A percentile compares a stretch with the other conserved stretches of the same genome.
These are phyloP conservation scores for Erysimum pusillum DNA, from an alignment of 441 rosid species.

Conservation along the genomic window DNA sequence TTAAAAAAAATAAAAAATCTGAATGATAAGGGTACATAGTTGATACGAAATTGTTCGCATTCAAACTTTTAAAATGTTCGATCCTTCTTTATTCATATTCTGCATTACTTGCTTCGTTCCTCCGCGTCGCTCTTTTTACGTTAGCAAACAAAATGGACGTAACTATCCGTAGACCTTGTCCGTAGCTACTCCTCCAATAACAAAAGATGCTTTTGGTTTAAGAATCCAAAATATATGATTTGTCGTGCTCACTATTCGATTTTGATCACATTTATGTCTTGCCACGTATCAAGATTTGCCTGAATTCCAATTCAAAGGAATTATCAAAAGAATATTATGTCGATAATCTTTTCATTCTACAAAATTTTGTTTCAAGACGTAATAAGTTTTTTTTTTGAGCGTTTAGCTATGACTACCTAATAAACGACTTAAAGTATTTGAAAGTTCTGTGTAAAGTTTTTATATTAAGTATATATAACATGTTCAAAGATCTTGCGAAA, in stretches of 20 bases:
- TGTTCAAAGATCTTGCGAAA: too few relatives aligned
- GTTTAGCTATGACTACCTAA: too few relatives aligned
- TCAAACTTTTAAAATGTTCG: conserved; percentile 21
- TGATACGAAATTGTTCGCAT: conserved; percentile 29
- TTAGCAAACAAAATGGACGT: conserved; percentile 48
- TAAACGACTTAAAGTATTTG: too few relatives aligned
- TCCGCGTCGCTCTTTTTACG: conserved; percentile 42
- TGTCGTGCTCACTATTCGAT: conserved; percentile 2
- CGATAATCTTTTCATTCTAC: too few relatives aligned
- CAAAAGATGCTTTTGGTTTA: conserved; percentile 35
- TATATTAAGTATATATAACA: too few relatives aligned
- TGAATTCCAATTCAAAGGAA: not conserved
- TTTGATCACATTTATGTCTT: conserved; percentile 6
- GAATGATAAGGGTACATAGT: conserved; percentile 5
- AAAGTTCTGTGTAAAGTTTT: too few relatives aligned
- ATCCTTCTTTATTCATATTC: conserved; percentile 18
- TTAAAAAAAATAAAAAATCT: not conserved
- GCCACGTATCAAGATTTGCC: conserved; percentile 33
- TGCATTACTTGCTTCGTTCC: conserved; percentile 38
- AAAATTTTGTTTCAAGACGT: too few relatives aligned
- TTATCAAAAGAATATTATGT: not conserved
- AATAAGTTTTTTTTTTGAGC: too few relatives aligned
- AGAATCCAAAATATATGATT: conserved; percentile 17
- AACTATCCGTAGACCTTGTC: conserved; percentile 35
- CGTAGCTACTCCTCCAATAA: conserved; percentile 30